A percentile compares a stretch with the other conserved stretches of the same genome.
These are phyloP conservation scores for Entomortierella beljakovae DNA, from an alignment of 192 early-diverging fungal species.

Conservation along the genomic window DNA sequence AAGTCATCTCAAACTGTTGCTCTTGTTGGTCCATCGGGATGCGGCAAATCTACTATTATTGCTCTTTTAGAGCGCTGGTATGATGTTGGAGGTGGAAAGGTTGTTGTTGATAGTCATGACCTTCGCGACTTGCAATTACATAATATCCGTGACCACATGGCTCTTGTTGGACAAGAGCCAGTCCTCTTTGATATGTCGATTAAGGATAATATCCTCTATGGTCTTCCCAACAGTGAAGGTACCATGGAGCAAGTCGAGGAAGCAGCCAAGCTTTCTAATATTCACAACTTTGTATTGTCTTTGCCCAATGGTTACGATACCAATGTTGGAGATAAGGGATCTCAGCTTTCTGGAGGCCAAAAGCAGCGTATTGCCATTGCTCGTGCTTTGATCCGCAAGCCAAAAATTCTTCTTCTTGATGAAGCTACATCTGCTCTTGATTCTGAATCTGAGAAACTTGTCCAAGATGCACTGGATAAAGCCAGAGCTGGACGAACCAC, in stretches of 20 bases:
- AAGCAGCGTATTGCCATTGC: slow-evolving; percentile 93
- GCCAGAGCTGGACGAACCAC: slow-evolving; percentile 78
- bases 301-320: slow-evolving; percentile 75
- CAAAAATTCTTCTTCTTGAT: slow-evolving; percentile 86
- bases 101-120: slow-evolving; percentile 68
- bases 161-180: slow-evolving; percentile 95
- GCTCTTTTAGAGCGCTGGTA: slow-evolving; percentile 83
- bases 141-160: slow-evolving; percentile 79
- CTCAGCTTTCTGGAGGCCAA: slow-evolving; percentile 73
- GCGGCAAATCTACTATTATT: slow-evolving; percentile 83
- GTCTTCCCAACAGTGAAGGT: slow-evolving; percentile 53
- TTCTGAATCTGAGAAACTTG: slow-evolving; percentile 75
- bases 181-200: slow-evolving; percentile 90
- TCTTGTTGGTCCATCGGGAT: slow-evolving; percentile 87
- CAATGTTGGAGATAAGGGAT: slow-evolving; percentile 74
- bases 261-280: slow-evolving; percentile 70
- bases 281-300: slow-evolving; percentile 65
- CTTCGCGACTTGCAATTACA: slow-evolving; percentile 72
- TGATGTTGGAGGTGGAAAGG: slow-evolving; percentile 72
- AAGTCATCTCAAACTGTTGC: slow-evolving; percentile 83
- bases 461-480: slow-evolving; percentile 77
- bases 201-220: slow-evolving; percentile 90
- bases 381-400: slow-evolving; percentile 88
- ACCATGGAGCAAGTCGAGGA: slow-evolving; percentile 70
- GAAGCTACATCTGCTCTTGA: slow-evolving; percentile 85